These are phyloP conservation scores for Telfairia occidentalis DNA, from an alignment of 331 rosid genomes.

Conservation along the genomic window DNA sequence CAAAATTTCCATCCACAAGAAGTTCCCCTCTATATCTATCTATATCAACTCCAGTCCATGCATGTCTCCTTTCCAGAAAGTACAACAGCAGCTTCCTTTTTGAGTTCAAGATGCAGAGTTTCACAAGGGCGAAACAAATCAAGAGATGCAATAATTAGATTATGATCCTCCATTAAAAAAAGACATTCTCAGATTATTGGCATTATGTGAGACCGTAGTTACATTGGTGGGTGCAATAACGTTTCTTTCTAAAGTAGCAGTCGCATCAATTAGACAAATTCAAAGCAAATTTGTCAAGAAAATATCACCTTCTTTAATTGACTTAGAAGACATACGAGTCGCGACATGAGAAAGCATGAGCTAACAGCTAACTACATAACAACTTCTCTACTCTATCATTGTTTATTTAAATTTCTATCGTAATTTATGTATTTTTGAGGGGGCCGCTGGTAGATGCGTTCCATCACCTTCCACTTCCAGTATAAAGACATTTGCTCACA, in stretches of 20 bases:
- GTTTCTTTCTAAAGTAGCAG: background rate
- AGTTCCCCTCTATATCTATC: background rate
- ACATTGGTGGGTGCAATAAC: background rate
- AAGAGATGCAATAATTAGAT: background rate
- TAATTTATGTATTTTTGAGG: too few species aligned
- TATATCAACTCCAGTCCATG: background rate
- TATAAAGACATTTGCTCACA: background rate
- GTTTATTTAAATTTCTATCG: background rate
- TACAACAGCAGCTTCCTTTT: background rate
- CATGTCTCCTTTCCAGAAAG: background rate
- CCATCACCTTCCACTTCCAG: background rate
- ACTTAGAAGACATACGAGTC: background rate
- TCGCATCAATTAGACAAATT: background rate
- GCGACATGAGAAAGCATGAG: background rate
- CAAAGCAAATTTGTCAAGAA: background rate
- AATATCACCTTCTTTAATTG: background rate
- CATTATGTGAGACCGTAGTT: background rate
- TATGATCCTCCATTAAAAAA: background rate
- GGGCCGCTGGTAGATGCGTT: background rate
- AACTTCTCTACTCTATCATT: background rate
- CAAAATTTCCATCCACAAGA: background rate
- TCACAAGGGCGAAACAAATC: background rate
- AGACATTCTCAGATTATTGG: background rate
- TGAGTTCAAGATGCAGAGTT: background rate
- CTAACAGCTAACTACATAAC: background rate